Evolutionary conservation across 176 grass and related monocot genomes (phyloP).

Genomic region (Coix lacrymajobi): DNA sequence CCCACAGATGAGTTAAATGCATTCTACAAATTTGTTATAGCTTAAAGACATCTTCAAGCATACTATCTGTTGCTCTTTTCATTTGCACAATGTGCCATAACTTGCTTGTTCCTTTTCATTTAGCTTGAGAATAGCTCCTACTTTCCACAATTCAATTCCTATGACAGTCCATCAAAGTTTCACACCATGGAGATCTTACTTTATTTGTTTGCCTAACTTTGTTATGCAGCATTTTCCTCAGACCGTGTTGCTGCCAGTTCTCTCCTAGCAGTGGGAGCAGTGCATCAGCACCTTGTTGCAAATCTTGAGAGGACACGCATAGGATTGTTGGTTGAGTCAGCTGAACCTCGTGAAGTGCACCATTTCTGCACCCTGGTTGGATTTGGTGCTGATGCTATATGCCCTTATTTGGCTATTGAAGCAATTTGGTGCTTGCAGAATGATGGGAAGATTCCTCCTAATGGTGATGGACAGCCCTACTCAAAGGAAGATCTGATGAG

Average conservation of each 20-base stretch:
- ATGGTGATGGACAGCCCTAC: slow-evolving; percentile 39
- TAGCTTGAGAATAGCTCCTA: neutral
- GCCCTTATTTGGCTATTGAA: slow-evolving; percentile 88
- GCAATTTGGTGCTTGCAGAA: slow-evolving; percentile 87
- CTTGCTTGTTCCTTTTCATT: neutral
- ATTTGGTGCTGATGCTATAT: slow-evolving; percentile 95
- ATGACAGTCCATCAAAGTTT: neutral
- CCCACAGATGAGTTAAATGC: neutral
- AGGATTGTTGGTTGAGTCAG: slow-evolving; percentile 81
- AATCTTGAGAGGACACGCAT: slow-evolving; percentile 82
- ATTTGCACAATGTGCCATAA: neutral
- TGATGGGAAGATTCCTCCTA: slow-evolving; percentile 86
- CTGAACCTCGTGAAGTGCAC: slow-evolving; percentile 98
- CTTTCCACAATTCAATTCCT: neutral
- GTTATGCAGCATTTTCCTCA: slow-evolving; percentile 65
- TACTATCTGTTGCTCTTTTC: neutral
- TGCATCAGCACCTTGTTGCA: slow-evolving; percentile 96
- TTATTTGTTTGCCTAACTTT: slow-evolving; percentile 22
- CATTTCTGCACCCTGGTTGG: slow-evolving; percentile 96
- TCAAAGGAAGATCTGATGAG: slow-evolving; percentile 62
- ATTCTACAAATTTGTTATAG: neutral
- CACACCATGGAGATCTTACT: neutral
- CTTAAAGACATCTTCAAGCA: neutral
- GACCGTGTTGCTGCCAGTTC: slow-evolving; percentile 82
- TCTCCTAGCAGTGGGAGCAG: slow-evolving; percentile 93